These are phyloP conservation scores for Hypoxylon sp. DNA, from an alignment of 2,329 filamentous ascomycete species.

Conservation along the genomic window DNA sequence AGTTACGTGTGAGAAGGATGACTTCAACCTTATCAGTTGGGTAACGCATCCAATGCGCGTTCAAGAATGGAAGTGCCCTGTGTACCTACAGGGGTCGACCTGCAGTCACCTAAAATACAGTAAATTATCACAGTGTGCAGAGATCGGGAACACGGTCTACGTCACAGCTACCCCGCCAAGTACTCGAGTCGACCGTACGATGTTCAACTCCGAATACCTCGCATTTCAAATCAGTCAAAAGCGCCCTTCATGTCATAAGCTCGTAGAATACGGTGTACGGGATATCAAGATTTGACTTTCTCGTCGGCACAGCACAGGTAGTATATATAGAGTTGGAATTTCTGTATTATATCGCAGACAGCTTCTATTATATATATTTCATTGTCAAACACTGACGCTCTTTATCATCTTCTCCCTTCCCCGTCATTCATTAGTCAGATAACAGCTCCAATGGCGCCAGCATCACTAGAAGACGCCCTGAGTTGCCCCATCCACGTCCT, in stretches of 20 bases:
- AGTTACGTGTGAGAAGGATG: constrained; percentile 17
- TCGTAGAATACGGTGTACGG: not conserved
- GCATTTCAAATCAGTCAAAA: not conserved
- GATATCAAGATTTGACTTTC: not conserved
- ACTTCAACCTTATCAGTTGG: constrained; percentile 11
- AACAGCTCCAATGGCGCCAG: constrained; percentile 8
- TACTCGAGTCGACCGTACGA: not conserved
- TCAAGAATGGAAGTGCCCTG: constrained; percentile 2
- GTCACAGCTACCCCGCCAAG: constrained; percentile 15
- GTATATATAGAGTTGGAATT: constrained; percentile 3
- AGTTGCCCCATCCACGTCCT: constrained; percentile 20
- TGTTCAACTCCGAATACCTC: not conserved
- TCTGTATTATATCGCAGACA: constrained; percentile 3
- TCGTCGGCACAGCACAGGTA: not conserved
- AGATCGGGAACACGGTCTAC: not conserved
- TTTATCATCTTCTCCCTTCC: too few relatives aligned
- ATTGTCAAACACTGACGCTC: too few relatives aligned
- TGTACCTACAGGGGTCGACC: not conserved
- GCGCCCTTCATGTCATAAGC: constrained; percentile 19
- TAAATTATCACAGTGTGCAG: not conserved
- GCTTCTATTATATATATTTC: constrained; percentile 3
- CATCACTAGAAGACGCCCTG: constrained; percentile 9
- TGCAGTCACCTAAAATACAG: constrained; percentile 14
- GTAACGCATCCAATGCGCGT: constrained; percentile 7
- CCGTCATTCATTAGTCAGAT: not conserved